Conservation (phyloP, 257 asterid species). For the Solanum tacnaense region DNA sequence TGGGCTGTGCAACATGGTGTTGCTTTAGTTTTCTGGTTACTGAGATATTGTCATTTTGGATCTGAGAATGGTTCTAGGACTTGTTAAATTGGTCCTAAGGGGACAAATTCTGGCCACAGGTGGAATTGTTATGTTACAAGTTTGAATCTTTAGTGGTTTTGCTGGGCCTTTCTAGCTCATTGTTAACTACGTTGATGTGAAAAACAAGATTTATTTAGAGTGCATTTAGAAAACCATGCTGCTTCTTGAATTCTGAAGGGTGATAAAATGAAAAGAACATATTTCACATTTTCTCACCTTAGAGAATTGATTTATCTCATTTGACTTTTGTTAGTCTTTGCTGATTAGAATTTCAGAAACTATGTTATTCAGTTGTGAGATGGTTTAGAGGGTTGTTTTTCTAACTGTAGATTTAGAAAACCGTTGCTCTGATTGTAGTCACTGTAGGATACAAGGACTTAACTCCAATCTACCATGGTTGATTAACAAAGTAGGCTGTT, state of each 20-base stretch:
- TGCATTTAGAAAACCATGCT: background rate
- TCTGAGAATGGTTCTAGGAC: background rate
- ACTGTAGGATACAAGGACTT: background rate
- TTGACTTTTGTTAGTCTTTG: background rate
- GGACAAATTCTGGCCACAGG: background rate
- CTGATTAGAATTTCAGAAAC: background rate
- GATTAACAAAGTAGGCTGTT: background rate
- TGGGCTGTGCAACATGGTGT: background rate
- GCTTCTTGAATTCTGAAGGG: background rate
- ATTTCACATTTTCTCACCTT: background rate
- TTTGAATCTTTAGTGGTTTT: background rate
- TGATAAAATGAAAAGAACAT: background rate
- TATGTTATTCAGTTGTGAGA: background rate
- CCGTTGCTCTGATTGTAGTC: background rate
- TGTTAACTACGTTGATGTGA: background rate
- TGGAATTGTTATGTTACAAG: background rate
- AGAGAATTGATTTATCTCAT: background rate
- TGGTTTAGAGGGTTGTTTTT: background rate
- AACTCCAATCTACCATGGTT: background rate
- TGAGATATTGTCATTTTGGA: background rate
- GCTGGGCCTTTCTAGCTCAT: background rate
- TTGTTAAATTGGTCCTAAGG: background rate
- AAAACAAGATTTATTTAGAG: background rate
- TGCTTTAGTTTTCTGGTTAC: background rate
- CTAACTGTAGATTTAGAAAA: background rate